Evolutionary conservation across 208 protist genomes (phyloP).

Genomic region (Trichomonas gallinae): DNA sequence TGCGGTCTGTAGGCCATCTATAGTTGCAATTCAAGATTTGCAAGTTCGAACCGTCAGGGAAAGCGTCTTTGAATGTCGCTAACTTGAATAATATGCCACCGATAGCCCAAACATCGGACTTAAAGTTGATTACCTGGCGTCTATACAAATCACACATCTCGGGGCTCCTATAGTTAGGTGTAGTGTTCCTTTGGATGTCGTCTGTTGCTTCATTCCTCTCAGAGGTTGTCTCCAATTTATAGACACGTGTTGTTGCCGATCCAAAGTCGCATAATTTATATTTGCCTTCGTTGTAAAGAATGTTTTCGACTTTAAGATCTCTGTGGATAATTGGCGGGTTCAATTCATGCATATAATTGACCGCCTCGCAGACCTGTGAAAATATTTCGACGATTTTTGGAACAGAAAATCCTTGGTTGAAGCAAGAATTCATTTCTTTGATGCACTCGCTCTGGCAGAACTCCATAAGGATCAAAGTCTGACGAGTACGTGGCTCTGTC

Average conservation of each 20-base stretch:
- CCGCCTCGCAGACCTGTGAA: neutral
- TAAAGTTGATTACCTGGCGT: neutral
- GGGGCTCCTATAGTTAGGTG: neutral
- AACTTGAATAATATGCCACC: neutral
- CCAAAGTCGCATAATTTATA: slow-evolving; percentile 15
- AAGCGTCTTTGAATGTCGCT: neutral
- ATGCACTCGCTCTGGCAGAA: neutral
- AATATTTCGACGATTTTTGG: neutral
- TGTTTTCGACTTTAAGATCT: slow-evolving; percentile 23
- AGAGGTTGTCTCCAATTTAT: neutral
- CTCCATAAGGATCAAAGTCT: neutral
- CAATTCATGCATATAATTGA: neutral
- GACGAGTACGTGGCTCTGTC: neutral
- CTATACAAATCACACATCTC: slow-evolving; percentile 15
- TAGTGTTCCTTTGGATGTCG: neutral
- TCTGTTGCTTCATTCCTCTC: neutral
- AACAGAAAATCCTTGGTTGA: neutral
- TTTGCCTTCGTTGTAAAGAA: neutral
- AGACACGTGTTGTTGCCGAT: neutral
- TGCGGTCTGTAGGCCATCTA: neutral
- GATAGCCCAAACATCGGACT: slow-evolving; percentile 12
- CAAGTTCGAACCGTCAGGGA: neutral
- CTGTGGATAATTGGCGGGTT: neutral
- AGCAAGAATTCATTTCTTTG: neutral
- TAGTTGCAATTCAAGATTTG: neutral